These are phyloP conservation scores for Camelina laxa DNA, from an alignment of 345 rosid species.

Conservation along the genomic window DNA sequence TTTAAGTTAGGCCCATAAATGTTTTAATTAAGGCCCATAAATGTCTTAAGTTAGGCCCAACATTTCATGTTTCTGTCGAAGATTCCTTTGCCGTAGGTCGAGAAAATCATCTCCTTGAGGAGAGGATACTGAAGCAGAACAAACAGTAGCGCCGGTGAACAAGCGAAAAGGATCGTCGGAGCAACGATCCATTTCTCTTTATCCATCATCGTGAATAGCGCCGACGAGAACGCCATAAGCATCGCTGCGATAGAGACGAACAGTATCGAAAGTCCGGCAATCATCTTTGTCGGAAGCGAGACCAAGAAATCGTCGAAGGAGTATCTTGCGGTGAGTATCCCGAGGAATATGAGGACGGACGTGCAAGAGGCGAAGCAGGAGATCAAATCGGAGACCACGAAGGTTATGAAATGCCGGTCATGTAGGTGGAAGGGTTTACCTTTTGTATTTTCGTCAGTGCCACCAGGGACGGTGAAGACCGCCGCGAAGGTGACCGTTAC, in stretches of 20 bases:
- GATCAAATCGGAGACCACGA: constrained; percentile 42
- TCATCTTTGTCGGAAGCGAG: constrained; percentile 42
- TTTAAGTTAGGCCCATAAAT: no score
- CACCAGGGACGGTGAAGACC: constrained; percentile 47
- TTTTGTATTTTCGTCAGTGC: neutral
- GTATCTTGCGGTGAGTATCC: constrained; percentile 47
- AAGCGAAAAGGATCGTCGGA: constrained; percentile 39
- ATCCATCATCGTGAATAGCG: constrained; percentile 29
- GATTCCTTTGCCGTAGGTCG: constrained; percentile 44
- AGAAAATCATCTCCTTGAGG: constrained; percentile 35
- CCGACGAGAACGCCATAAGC: constrained; percentile 46
- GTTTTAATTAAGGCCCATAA: no score
- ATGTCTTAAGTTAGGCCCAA: constrained; percentile 18
- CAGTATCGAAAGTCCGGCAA: constrained; percentile 42
- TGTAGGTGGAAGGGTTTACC: constrained; percentile 35
- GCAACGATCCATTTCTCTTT: constrained; percentile 28
- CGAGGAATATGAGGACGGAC: constrained; percentile 41
- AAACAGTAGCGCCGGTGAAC: constrained; percentile 41
- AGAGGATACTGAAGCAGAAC: constrained; percentile 45
- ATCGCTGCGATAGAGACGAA: constrained; percentile 45
- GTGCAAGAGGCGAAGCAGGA: constrained; percentile 42
- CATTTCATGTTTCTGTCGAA: constrained; percentile 41
- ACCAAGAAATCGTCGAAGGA: constrained; percentile 43
- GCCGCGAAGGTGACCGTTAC: constrained; percentile 49
- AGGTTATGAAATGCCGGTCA: constrained; percentile 14